These are phyloP conservation scores for Phytophthora crassamura DNA, from an alignment of 352 stramenopile genomes.

Conservation along the genomic window DNA sequence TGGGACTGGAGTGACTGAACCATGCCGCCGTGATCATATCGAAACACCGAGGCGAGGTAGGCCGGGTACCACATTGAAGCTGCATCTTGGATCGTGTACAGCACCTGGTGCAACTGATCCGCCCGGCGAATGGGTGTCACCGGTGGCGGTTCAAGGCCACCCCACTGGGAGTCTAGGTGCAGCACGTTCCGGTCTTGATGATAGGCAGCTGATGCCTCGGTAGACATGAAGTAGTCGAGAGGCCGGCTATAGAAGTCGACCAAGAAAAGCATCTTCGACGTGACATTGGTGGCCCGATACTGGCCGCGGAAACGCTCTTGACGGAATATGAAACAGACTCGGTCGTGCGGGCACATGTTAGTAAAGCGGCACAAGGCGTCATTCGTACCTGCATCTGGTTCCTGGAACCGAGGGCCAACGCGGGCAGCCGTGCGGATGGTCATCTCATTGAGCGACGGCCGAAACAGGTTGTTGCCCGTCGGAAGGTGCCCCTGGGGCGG, in stretches of 20 bases:
- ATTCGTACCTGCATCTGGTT: conserved; percentile 1
- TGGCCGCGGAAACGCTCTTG: conserved; percentile 3
- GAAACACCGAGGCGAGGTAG: background rate
- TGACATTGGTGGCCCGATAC: conserved; percentile 2
- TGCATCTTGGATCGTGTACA: conserved; percentile 7
- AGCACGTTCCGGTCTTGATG: background rate
- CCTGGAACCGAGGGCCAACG: conserved; percentile 1
- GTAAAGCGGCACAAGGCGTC: background rate
- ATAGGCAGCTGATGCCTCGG: background rate
- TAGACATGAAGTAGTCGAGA: conserved; percentile 11
- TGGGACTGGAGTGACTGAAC: background rate
- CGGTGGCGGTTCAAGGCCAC: background rate
- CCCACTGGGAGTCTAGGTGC: background rate
- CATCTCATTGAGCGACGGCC: background rate
- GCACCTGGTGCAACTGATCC: conserved; percentile 6
- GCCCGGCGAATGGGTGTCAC: background rate
- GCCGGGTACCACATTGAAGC: background rate
- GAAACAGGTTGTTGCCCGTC: conserved; percentile 5
- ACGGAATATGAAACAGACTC: background rate
- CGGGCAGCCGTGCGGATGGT: background rate
- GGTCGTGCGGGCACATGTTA: background rate
- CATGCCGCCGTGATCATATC: background rate
- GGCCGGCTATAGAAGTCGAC: conserved; percentile 1
- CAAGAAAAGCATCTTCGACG: conserved; percentile 5
- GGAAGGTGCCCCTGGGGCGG: conserved; percentile 3